Percentiles rank a stretch among this genome's conserved stretches.
Evolutionary conservation across 345 rosid species (phyloP).

Genomic region (Pelargonium nanum): DNA sequence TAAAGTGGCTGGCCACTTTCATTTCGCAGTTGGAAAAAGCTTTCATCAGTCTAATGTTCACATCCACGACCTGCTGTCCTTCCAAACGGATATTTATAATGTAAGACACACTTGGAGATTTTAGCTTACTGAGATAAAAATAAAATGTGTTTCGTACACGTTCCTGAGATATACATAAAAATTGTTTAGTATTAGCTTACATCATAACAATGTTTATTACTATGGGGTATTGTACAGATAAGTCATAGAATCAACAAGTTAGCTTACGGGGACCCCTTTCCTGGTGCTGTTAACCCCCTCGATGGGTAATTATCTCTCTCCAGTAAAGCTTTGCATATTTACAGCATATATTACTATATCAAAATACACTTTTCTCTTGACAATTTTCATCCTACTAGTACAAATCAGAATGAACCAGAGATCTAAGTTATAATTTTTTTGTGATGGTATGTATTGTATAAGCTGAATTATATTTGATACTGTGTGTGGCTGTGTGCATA

Average conservation of each 20-base stretch:
- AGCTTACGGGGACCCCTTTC: constrained; percentile 73
- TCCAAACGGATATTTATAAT: constrained; percentile 64
- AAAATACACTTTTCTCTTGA: background rate
- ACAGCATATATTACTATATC: background rate
- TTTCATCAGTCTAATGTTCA: constrained; percentile 67
- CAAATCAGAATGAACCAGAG: too few relatives aligned
- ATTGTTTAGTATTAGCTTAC: constrained; percentile 1
- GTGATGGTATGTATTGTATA: too few relatives aligned
- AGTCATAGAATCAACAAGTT: constrained; percentile 69
- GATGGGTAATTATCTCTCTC: constrained; percentile 45
- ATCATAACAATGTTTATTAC: background rate
- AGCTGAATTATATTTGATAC: too few relatives aligned
- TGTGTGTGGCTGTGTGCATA: too few relatives aligned
- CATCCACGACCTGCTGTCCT: constrained; percentile 52
- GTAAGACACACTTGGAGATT: constrained; percentile 28
- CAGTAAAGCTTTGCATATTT: constrained; percentile 1
- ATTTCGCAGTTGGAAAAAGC: constrained; percentile 73
- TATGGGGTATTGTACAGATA: constrained; percentile 32
- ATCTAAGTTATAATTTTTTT: too few relatives aligned
- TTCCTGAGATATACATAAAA: background rate
- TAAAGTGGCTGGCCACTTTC: constrained; percentile 87
- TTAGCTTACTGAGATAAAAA: background rate
- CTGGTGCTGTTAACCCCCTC: constrained; percentile 82
- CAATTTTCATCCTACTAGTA: background rate
- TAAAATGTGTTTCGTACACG: background rate